Percentiles rank a stretch among this genome's conserved stretches.
phyloP scores from a whole-genome alignment of 73 alveolate species.

The Tetrahymena thermophila region DNA sequence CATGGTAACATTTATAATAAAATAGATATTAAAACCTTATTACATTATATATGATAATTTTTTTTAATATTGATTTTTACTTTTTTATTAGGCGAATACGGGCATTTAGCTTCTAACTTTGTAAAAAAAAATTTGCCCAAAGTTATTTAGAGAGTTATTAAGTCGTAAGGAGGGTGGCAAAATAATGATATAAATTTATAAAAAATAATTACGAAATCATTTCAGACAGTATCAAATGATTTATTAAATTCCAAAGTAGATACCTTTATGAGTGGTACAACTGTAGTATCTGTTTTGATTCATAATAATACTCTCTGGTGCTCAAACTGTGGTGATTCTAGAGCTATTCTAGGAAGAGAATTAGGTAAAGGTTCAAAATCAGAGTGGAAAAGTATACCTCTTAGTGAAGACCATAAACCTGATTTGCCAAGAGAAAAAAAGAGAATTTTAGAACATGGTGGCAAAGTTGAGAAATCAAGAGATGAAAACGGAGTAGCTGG shows the following conservation, averaged over 20 bases:
- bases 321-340: slow-evolving; percentile 34
- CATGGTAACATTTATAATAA: too few relatives aligned
- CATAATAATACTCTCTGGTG: slow-evolving; percentile 45
- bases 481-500: slow-evolving; percentile 57
- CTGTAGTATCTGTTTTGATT: slow-evolving; percentile 69
- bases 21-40: too few relatives aligned
- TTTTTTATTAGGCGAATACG: slow-evolving; percentile 12
- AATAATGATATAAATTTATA: background rate
- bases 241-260: background rate
- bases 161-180: background rate
- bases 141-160: slow-evolving; percentile 4
- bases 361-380: slow-evolving; percentile 12
- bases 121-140: slow-evolving; percentile 55
- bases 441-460: slow-evolving; percentile 57
- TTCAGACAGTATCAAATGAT: slow-evolving; percentile 1
- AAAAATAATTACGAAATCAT: slow-evolving; percentile 13
- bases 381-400: slow-evolving; percentile 48
- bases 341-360: slow-evolving; percentile 17
- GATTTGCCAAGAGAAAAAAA: slow-evolving; percentile 56
- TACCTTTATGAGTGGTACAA: slow-evolving; percentile 74
- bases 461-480: slow-evolving; percentile 56
- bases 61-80: too few relatives aligned
- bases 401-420: slow-evolving; percentile 61
- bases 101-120: slow-evolving; percentile 53
- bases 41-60: too few relatives aligned